Percentiles rank a stretch among this genome's conserved stretches.
These are phyloP conservation scores for Diaporthe citrichinensis DNA, from an alignment of 2,329 filamentous ascomycete species.

Conservation along the genomic window DNA sequence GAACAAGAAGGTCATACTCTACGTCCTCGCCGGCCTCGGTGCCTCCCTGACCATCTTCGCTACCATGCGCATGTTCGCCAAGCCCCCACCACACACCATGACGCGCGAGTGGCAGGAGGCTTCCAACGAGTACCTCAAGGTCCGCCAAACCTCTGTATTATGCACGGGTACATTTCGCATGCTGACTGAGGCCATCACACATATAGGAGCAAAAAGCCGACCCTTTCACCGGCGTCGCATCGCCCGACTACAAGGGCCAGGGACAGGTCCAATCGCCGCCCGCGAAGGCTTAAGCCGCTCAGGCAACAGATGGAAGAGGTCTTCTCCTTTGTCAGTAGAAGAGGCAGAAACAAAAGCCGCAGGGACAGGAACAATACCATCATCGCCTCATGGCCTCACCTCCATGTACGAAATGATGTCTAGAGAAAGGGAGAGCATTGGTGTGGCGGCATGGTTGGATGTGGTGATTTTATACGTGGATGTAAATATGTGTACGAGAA, in stretches of 20 bases:
- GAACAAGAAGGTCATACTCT: slow-evolving; percentile 81
- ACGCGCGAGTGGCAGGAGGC: slow-evolving; percentile 97
- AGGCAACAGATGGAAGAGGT: slow-evolving; percentile 5
- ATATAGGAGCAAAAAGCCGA: slow-evolving; percentile 84
- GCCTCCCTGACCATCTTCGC: slow-evolving; percentile 81
- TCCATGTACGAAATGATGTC: slow-evolving; percentile 54
- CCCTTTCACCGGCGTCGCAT: slow-evolving; percentile 86
- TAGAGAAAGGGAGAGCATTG: slow-evolving; percentile 41
- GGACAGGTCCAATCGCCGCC: slow-evolving; percentile 82
- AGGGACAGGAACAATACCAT: background rate
- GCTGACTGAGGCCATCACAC: slow-evolving; percentile 41
- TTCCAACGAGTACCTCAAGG: slow-evolving; percentile 93
- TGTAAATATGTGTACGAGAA: slow-evolving; percentile 53
- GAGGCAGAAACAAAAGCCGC: slow-evolving; percentile 43
- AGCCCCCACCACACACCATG: slow-evolving; percentile 86
- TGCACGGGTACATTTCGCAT: slow-evolving; percentile 39
- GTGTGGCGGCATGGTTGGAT: slow-evolving; percentile 39
- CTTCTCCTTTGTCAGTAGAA: slow-evolving; percentile 58
- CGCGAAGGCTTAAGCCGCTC: slow-evolving; percentile 60
- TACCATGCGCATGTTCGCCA: slow-evolving; percentile 78
- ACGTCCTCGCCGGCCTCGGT: slow-evolving; percentile 77
- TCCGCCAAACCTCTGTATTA: slow-evolving; percentile 60
- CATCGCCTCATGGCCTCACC: slow-evolving; percentile 42
- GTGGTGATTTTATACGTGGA: slow-evolving; percentile 48
- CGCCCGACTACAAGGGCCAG: slow-evolving; percentile 82